These are phyloP conservation scores for Solidago caesia DNA, from an alignment of 129 eudicot species.

Conservation along the genomic window DNA sequence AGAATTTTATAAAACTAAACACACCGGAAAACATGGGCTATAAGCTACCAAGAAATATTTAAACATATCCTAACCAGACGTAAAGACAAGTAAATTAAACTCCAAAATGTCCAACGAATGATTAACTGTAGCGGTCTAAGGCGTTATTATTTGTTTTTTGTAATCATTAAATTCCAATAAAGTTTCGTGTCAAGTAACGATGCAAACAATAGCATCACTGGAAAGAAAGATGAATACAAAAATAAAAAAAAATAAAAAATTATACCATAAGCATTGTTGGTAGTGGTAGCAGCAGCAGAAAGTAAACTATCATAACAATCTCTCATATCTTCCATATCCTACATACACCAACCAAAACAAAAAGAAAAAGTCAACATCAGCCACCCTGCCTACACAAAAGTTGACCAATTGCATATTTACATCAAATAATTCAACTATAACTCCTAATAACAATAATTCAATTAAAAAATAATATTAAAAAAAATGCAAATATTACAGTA, in stretches of 20 bases:
- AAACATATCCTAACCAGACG: neutral
- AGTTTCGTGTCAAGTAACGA: neutral
- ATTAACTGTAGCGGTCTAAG: neutral
- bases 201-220: constrained; percentile 1
- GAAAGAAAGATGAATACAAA: neutral
- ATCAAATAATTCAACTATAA: too few relatives aligned
- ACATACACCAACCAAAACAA: constrained; percentile 1
- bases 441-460: too few relatives aligned
- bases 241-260: neutral
- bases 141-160: neutral
- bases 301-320: constrained; percentile 88
- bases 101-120: neutral
- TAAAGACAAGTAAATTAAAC: neutral
- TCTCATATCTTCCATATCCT: constrained; percentile 89
- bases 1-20: too few relatives aligned
- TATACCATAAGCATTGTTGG: constrained; percentile 80
- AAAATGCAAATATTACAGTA: too few relatives aligned
- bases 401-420: too few relatives aligned
- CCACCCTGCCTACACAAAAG: too few relatives aligned
- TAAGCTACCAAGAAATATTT: neutral
- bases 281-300: constrained; percentile 82
- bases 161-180: neutral
- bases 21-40: neutral
- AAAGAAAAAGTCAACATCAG: constrained; percentile 12
- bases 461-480: too few relatives aligned